Evolutionary conservation across 192 early-diverging fungal species (phyloP).

Genomic region (Coemansia javaensis): DNA sequence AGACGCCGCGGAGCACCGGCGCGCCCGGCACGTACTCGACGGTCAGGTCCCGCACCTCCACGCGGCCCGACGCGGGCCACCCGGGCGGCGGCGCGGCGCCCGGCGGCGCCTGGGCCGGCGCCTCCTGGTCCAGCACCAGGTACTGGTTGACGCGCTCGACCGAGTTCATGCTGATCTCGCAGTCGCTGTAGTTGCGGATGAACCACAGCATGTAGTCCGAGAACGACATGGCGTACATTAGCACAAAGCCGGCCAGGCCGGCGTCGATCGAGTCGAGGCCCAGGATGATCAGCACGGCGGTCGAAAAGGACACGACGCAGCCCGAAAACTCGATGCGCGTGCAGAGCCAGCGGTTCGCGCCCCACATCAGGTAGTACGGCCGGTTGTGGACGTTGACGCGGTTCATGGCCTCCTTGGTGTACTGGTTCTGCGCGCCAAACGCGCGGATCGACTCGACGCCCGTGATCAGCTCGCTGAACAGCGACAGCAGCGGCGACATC

Average conservation of each 20-base stretch:
- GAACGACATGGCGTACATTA: conserved; percentile 84
- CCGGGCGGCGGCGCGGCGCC: conserved; percentile 49
- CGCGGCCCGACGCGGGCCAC: conserved; percentile 68
- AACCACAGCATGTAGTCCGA: conserved; percentile 77
- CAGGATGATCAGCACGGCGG: conserved; percentile 63
- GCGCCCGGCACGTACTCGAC: conserved; percentile 76
- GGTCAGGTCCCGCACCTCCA: conserved; percentile 62
- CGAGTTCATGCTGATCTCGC: conserved; percentile 85
- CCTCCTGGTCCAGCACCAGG: conserved; percentile 75
- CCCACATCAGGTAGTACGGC: conserved; percentile 83
- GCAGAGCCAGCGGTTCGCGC: conserved; percentile 86
- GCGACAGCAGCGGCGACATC: conserved; percentile 70
- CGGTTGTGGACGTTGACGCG: conserved; percentile 78
- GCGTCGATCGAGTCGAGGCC: conserved; percentile 62
- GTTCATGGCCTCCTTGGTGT: conserved; percentile 59
- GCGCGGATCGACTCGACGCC: conserved; percentile 82
- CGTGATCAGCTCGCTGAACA: conserved; percentile 75
- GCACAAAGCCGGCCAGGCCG: conserved; percentile 80
- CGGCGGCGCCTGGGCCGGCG: conserved; percentile 19
- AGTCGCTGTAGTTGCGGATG: conserved; percentile 71
- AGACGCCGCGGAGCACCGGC: conserved; percentile 73
- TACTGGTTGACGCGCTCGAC: conserved; percentile 90
- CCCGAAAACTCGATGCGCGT: conserved; percentile 77
- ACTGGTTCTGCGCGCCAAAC: conserved; percentile 72
- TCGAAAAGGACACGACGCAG: conserved; percentile 68